Evolutionary conservation across 352 stramenopile genomes (phyloP).

Genomic region (Globisporangium lucens): DNA sequence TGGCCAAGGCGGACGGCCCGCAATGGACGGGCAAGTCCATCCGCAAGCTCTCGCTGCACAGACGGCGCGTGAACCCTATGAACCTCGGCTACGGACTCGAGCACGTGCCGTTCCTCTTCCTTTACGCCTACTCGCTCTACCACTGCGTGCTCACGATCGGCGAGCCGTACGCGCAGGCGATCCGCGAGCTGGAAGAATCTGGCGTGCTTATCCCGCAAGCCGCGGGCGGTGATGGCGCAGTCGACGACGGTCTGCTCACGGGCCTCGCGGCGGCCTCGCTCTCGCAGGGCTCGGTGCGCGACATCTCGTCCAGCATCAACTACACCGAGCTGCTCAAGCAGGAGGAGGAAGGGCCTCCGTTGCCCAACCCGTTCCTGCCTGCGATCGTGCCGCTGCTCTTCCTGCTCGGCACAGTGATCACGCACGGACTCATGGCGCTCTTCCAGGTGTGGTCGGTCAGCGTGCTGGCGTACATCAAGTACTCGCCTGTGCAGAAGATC

Average conservation of each 20-base stretch:
- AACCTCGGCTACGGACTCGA: constrained; percentile 68
- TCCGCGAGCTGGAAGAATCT: constrained; percentile 64
- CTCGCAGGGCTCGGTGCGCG: constrained; percentile 61
- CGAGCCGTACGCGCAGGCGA: constrained; percentile 72
- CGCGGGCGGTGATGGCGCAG: constrained; percentile 19
- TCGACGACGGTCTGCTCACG: constrained; percentile 36
- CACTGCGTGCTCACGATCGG: constrained; percentile 60
- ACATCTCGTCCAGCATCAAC: constrained; percentile 49
- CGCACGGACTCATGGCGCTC: constrained; percentile 86
- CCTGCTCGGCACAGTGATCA: constrained; percentile 68
- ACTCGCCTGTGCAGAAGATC: constrained; percentile 62
- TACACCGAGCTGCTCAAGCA: constrained; percentile 53
- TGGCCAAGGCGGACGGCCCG: constrained; percentile 27
- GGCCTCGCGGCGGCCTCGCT: constrained; percentile 71
- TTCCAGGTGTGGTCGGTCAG: constrained; percentile 88
- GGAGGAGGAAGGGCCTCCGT: constrained; percentile 57
- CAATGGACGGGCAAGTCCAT: constrained; percentile 76
- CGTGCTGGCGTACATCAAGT: constrained; percentile 83
- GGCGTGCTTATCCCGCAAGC: constrained; percentile 41
- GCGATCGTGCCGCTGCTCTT: constrained; percentile 88
- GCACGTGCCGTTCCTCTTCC: constrained; percentile 61
- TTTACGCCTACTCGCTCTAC: constrained; percentile 73
- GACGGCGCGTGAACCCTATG: constrained; percentile 48
- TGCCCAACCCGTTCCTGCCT: constrained; percentile 90
- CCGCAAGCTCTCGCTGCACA: constrained; percentile 60